Evolutionary conservation across 176 grass and related monocot genomes (phyloP).

Genomic region (Oryza glumipatula): DNA sequence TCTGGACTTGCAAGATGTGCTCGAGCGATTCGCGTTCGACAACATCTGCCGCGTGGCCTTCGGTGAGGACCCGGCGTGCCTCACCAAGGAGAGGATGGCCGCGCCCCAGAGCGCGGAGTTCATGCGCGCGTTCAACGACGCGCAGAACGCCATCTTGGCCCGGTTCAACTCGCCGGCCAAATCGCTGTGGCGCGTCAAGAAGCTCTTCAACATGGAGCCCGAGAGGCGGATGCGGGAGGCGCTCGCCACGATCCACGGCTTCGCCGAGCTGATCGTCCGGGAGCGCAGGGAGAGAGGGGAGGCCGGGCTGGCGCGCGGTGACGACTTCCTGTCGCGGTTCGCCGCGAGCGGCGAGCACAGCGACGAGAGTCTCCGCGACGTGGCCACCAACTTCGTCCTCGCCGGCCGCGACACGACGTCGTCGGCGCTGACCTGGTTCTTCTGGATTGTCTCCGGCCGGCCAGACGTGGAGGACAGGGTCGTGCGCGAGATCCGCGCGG

Average conservation of each 20-base stretch:
- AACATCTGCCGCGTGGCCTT: conserved; percentile 31
- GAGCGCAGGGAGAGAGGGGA: conserved; percentile 30
- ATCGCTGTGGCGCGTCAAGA: conserved; percentile 60
- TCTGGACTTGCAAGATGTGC: conserved; percentile 62
- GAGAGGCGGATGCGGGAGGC: conserved; percentile 50
- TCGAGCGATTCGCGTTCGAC: conserved; percentile 75
- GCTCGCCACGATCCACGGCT: conserved; percentile 47
- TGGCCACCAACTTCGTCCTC: conserved; percentile 70
- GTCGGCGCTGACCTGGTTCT: conserved; percentile 77
- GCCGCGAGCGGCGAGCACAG: conserved; percentile 37
- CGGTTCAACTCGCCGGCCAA: conserved; percentile 58
- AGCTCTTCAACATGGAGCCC: conserved; percentile 49
- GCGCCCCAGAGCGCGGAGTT: conserved; percentile 30
- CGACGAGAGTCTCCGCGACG: conserved; percentile 58
- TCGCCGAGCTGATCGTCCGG: conserved; percentile 44
- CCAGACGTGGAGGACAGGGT: conserved; percentile 54
- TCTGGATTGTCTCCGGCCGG: conserved; percentile 62
- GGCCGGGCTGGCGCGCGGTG: background rate
- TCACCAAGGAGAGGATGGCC: conserved; percentile 21
- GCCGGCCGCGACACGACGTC: conserved; percentile 83
- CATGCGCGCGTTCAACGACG: conserved; percentile 52
- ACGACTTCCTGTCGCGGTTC: conserved; percentile 71
- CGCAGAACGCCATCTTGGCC: conserved; percentile 32
- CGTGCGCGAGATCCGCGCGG: conserved; percentile 46
- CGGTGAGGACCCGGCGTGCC: conserved; percentile 58